Evolutionary conservation across 106 monocot species (phyloP), one percentile per base, ranked within the genome.

Genomic region (Allium fistulosum): DNA sequence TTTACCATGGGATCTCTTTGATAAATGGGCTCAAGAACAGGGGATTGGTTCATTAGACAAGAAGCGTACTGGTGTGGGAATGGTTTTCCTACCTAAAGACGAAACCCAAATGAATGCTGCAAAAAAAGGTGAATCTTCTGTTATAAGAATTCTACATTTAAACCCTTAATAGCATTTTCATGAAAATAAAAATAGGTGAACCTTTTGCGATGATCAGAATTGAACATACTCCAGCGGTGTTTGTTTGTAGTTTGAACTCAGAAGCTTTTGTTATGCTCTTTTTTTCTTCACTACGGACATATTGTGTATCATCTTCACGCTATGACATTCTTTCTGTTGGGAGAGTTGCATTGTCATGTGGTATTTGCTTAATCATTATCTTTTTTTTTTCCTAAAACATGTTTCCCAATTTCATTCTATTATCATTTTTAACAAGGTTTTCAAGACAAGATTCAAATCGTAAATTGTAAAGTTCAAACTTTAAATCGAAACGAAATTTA

Each of bases 81-180:
- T 97, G 96, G 68, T 97, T 66, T 97, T 97, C 75, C 86, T 97
- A 69, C 96, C 96, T 14, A 82, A 67, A 77, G 86, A 89, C 73
- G 89, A 97, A 48, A 82, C 79, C 7, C 73, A 73, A 11, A 72
- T 84, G 76, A 75, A 79, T 26, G 89, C 89, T 76, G 88, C 96
- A 70, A 92, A 97, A 83, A 37, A 80, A 79, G 92, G 96, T 97
- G 72, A 64, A 49, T 51, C 14, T 63, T 48, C 57, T 15, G 8
- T 16, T 53, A 7, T 46, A 49, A 7, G 59, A 26, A 48, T 71
- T 69, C 16, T 47, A 51, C n/a, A 12, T n/a, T 63, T 1, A 16
- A 4, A 17, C 6, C 22, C 9, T 16, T 58, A 12, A 13, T 5
- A 46, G 47, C 49, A 27, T 59, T 6, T 6, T 51, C 48, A 47